A percentile compares a stretch with the other conserved stretches of the same genome.
These are phyloP conservation scores for Arctostaphylos glauca DNA, from an alignment of 148 eudicot species.

Conservation along the genomic window DNA sequence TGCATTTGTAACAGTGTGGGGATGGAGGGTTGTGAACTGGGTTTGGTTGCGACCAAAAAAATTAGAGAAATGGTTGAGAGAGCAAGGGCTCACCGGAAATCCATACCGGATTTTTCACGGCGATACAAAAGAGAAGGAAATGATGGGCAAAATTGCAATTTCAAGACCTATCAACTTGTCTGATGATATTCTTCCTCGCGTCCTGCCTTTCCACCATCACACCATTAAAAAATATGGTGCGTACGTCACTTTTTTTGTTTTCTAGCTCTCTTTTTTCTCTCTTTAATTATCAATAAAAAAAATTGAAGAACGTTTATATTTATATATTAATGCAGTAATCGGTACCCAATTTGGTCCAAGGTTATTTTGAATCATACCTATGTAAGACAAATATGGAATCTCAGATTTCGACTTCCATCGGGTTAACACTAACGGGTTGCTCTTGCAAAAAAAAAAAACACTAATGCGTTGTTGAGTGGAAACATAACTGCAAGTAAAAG, in stretches of 20 bases:
- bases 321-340: no score
- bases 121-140: slow-evolving; percentile 30
- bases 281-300: no score
- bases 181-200: slow-evolving; percentile 32
- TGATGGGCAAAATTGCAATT: slow-evolving; percentile 23
- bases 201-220: slow-evolving; percentile 29
- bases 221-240: slow-evolving; percentile 38
- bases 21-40: slow-evolving; percentile 35
- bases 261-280: no score
- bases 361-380: no score
- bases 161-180: slow-evolving; percentile 33
- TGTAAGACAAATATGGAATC: no score
- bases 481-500: no score
- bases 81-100: slow-evolving; percentile 49
- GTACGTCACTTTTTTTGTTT: slow-evolving; percentile 13
- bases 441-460: no score
- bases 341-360: no score
- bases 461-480: no score
- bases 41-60: slow-evolving; percentile 49
- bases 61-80: slow-evolving; percentile 36
- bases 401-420: no score
- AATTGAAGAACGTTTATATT: no score
- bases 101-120: slow-evolving; percentile 42
- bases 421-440: no score
- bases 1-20: neutral